Evolutionary conservation across 176 grass and related monocot genomes (phyloP), one percentile per base, ranked within the genome.

Genomic region (Neostapfia colusana): DNA sequence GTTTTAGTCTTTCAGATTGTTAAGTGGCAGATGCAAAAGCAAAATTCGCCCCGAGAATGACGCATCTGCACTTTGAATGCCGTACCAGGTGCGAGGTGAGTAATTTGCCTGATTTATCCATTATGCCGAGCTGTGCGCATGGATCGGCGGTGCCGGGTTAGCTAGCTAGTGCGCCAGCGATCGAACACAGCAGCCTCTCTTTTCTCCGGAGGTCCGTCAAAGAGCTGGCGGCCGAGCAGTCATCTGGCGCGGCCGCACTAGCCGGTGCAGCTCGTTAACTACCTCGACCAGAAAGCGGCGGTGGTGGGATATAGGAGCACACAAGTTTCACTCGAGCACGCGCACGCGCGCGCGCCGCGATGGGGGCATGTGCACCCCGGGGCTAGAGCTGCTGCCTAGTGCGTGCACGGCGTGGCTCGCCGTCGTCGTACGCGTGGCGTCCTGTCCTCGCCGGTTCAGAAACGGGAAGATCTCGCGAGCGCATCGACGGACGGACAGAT

Each of bases 121-220:
- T 40, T n/a, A n/a, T 6, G 43, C 46, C 28, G 46, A 49, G 23
- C 56, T 63, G 79, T 35, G 50, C 25, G 25, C 24, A 18, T 69
- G 5, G 50, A n/a, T n/a, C 18, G 50, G 50, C 50, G 10, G 51
- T 55, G 51, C 54, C n/a, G 21, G 55, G 25, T 58, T 58, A 58
- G 53, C 53, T 5, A 26, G 51, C 55, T 79, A 88, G 80, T 83
- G 85, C 80, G 69, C 65, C 17, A 42, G 73, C 51, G 74, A 42
- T 77, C 43, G 21, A 8, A 61, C 74, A 36, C 58, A 23, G 27
- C 42, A 0, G 27, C 73, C 39, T 76, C 49, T 20, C 59, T 17
- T 48, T 74, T 48, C 79, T 60, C 73, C 73, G 43, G 57, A 79
- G 50, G 83, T 54, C 74, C 62, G 80, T 83, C 74, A 79, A 88